A percentile compares a stretch with the other conserved stretches of the same genome.
These are phyloP conservation scores for Brassica cretica DNA, from an alignment of 345 rosid genomes.

Conservation along the genomic window DNA sequence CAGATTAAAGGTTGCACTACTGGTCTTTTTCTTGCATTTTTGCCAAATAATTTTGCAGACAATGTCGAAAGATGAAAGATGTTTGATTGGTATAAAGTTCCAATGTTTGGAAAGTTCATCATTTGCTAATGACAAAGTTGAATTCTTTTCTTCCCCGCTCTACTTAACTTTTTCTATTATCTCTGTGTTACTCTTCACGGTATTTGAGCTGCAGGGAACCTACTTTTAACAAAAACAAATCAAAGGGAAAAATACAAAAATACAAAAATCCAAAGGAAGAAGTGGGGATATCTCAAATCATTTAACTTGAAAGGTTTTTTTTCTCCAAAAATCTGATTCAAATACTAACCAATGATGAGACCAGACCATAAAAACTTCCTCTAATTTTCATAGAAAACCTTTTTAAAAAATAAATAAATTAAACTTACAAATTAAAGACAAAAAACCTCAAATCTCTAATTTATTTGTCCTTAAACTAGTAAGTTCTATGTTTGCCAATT, in stretches of 20 bases:
- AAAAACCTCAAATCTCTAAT: too few relatives aligned
- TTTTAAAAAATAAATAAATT: too few relatives aligned
- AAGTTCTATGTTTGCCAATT: too few relatives aligned
- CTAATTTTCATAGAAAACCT: background rate
- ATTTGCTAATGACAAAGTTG: background rate
- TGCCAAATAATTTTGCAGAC: slow-evolving; percentile 48
- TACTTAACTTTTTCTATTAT: background rate
- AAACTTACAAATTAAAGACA: too few relatives aligned
- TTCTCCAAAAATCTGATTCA: too few relatives aligned
- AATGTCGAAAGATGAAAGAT: slow-evolving; percentile 32
- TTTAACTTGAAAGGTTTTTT: too few relatives aligned
- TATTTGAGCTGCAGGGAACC: background rate
- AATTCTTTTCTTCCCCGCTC: background rate
- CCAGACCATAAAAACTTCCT: background rate
- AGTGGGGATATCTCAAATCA: too few relatives aligned
- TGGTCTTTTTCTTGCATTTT: slow-evolving; percentile 22
- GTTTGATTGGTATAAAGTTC: slow-evolving; percentile 21
- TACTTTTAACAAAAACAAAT: too few relatives aligned
- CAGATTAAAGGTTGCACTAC: slow-evolving; percentile 22
- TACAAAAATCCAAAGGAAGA: too few relatives aligned
- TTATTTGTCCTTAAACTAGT: too few relatives aligned
- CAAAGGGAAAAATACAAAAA: too few relatives aligned
- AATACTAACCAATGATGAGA: background rate
- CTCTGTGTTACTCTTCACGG: background rate
- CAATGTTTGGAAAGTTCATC: background rate